Percentiles rank a stretch among this genome's conserved stretches.
These are phyloP conservation scores for Capronia epimyces DNA, from an alignment of 2,329 filamentous ascomycete species.

Conservation along the genomic window DNA sequence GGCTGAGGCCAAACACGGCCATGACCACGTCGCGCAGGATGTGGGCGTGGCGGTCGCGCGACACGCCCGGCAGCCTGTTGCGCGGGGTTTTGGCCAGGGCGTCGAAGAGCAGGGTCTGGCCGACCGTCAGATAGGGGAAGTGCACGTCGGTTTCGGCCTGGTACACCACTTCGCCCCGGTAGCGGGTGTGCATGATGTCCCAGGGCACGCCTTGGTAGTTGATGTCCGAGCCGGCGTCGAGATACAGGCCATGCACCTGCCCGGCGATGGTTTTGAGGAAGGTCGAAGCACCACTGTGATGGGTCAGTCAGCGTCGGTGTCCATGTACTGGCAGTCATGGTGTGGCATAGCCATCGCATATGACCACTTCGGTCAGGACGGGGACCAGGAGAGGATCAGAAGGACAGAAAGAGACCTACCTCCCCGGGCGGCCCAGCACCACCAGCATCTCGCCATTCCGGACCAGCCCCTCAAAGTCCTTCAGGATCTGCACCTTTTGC, in stretches of 20 bases:
- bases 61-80: slow-evolving; percentile 14
- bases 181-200: slow-evolving; percentile 44
- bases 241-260: slow-evolving; percentile 71
- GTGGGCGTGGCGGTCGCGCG: slow-evolving; percentile 17
- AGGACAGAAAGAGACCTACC: too few species aligned
- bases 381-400: too few species aligned
- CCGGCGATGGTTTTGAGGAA: slow-evolving; percentile 79
- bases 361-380: too few species aligned
- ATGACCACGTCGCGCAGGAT: slow-evolving; percentile 43
- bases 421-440: slow-evolving; percentile 64
- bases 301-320: too few species aligned
- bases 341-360: too few species aligned
- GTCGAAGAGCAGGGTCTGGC: slow-evolving; percentile 39
- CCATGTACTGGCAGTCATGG: too few species aligned
- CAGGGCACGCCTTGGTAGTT: slow-evolving; percentile 69
- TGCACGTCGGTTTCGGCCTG: slow-evolving; percentile 52
- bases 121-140: slow-evolving; percentile 49
- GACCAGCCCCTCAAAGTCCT: slow-evolving; percentile 32
- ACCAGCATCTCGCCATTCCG: slow-evolving; percentile 56
- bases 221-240: slow-evolving; percentile 65
- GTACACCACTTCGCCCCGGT: slow-evolving; percentile 51
- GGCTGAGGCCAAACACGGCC: slow-evolving; percentile 57
- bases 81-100: slow-evolving; percentile 50
- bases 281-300: slow-evolving; percentile 60
- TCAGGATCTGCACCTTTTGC: not conserved